Evolutionary conservation across 1,139 yeast genomes (phyloP).

Genomic region (Suhomyces yuchorum): DNA sequence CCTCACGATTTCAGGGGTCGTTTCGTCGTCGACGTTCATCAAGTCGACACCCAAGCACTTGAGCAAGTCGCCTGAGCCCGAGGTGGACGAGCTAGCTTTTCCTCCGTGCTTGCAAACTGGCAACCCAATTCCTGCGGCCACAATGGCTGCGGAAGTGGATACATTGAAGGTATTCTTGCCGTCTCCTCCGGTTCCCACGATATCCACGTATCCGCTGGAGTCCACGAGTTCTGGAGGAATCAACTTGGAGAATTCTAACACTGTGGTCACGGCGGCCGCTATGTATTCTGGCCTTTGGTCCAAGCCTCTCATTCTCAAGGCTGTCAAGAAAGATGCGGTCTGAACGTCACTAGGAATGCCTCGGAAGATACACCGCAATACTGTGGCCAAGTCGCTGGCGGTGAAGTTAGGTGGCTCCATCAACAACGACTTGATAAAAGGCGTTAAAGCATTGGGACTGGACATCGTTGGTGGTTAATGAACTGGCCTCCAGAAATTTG

Average conservation of each 20-base stretch:
- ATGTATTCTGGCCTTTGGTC: slow-evolving; percentile 81
- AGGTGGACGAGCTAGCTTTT: slow-evolving; percentile 87
- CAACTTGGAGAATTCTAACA: slow-evolving; percentile 60
- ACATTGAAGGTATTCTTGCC: slow-evolving; percentile 97
- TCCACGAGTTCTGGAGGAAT: slow-evolving; percentile 48
- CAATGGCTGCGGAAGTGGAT: slow-evolving; percentile 90
- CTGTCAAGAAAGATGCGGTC: slow-evolving; percentile 76
- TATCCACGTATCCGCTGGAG: slow-evolving; percentile 68
- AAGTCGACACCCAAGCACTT: slow-evolving; percentile 76
- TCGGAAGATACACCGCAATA: slow-evolving; percentile 59
- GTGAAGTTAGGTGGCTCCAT: slow-evolving; percentile 60
- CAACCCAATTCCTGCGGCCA: slow-evolving; percentile 88
- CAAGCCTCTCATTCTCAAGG: slow-evolving; percentile 69
- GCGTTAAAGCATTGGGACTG: slow-evolving; percentile 46
- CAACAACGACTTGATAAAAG: slow-evolving; percentile 64
- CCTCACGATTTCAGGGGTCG: slow-evolving; percentile 64
- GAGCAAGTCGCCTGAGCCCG: slow-evolving; percentile 92
- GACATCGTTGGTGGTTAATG: slow-evolving; percentile 1
- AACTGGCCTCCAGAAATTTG: background rate
- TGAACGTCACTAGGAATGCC: slow-evolving; percentile 70
- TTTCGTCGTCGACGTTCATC: slow-evolving; percentile 61
- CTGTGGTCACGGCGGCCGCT: slow-evolving; percentile 80
- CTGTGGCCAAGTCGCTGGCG: slow-evolving; percentile 61
- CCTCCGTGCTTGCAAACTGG: slow-evolving; percentile 93
- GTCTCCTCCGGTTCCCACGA: slow-evolving; percentile 98